Base-by-base conservation (phyloP, 2,329 filamentous ascomycete genomes). In the Monilinia vaccinii-corymbosi region DNA sequence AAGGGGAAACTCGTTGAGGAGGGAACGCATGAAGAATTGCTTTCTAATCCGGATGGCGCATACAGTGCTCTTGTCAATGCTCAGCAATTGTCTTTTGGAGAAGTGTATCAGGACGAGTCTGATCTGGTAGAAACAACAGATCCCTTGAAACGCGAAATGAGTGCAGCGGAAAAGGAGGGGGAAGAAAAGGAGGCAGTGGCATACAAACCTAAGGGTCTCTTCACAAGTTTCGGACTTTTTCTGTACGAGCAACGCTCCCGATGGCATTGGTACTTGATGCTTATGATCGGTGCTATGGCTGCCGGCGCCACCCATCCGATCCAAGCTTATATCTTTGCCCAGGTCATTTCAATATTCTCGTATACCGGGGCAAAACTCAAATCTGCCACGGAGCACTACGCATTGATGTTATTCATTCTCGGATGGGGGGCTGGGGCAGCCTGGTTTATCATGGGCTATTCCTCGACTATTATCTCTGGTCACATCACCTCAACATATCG, bases 1-100 rank as follows among this genome's bases (percentile, higher is more conserved):
- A 82, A 86, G 61, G 90, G 91, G 21, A 79, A 81, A 57, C 81
- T 91, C 0, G 79, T 87, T 8, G 89, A 96, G 71, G 77, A 85
- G 66, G 91, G 91, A 0, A 90, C 81, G 0, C 91, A 96, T 65
- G 82, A 90, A 8, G 80, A 83, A 47, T 79, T 96, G 0, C 76
- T 95, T 1, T 71, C 77, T 3, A 51, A 69, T 49, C 77, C 83
- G 5, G 76, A 76, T 3, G 83, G 88, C 1, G 77, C 87, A 21
- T 93, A 93, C 67, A 80, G 80, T 42, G 80, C 79, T 2, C 79
- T 92, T 6, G 88, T 91, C 1, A 75, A 81, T 60, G 84, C 84
- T 4, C 84, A 87, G 55, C 61, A 67, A 34, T 63, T 70, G 8
- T 67, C 70, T 28, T 58, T 72, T 64, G 70, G 71, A 56, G 62